Evolutionary conservation across 495 filamentous ascomycete species (phyloP), one percentile per base, ranked within the genome.

Genomic region (Trichoderma parareesei): DNA sequence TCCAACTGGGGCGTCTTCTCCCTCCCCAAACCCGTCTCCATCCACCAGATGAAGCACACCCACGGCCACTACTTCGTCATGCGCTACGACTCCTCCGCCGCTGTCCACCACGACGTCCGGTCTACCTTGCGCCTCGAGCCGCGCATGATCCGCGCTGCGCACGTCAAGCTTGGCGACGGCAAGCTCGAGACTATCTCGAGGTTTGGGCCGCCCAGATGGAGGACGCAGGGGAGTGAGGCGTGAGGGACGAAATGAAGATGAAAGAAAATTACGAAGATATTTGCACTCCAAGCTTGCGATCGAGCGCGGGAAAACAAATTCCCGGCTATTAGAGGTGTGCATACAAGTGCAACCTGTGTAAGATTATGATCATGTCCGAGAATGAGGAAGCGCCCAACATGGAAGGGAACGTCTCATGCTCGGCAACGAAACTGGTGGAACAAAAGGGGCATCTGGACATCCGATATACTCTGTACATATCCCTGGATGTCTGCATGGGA

Each of bases 51-150:
- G 65, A 82, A 82, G 64, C 88, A 98, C 80, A 84, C 84, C 63
- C 81, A 83, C 43, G 94, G 95, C 41, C 92, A 97, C 76, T 96
- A 98, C 81, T 98, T 98, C 80, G 87, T 96, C 72, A 90, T 98
- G 91, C 90, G 94, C 66, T 98, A 95, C 78, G 94, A 98, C 74
- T 71, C 87, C 41, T 85, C 84, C 53, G 82, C 84, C 33, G 66
- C 76, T 48, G 88, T 88, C 14, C 93, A 98, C 78, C 75, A 86
- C 53, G 81, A 82, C 53, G 82, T 98, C 5, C 81, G 85, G 67
- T 79, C 86, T 64, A 92, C 89, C 20, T 77, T 98, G 69, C 81
- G 84, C n/a, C 79, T 96, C 71, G 94, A 98, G 73, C 92, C 95
- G 27, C 80, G 94, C 70, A 89, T 97, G 85, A 89, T 98, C 64